phyloP scores from a whole-genome alignment of 2,329 filamentous ascomycete species.

The Penicillium thymicola region DNA sequence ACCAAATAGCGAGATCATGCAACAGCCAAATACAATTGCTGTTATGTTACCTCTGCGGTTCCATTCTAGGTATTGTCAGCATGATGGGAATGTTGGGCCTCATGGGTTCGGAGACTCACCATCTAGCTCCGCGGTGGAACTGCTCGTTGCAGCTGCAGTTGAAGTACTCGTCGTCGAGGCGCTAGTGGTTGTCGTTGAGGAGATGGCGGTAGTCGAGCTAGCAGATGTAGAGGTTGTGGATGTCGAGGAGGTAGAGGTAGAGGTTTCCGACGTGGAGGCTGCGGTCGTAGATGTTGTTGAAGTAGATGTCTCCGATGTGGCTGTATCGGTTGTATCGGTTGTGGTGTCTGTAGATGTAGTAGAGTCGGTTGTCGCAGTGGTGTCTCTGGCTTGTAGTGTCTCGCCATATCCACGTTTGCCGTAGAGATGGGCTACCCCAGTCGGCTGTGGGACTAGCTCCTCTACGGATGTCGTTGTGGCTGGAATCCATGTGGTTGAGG shows the following conservation, averaged over 20 bases:
- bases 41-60: conserved; percentile 14
- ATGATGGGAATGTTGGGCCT: too few relatives aligned
- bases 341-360: not conserved
- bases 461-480: not conserved
- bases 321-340: not conserved
- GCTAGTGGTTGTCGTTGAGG: not conserved
- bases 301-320: not conserved
- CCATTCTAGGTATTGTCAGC: not conserved
- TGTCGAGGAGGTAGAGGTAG: not conserved
- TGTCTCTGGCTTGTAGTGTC: not conserved
- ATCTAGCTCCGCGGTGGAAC: not conserved
- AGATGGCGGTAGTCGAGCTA: not conserved
- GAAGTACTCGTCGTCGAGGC: not conserved
- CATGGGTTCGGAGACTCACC: not conserved
- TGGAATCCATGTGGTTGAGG: not conserved
- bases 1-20: conserved; percentile 11
- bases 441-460: not conserved
- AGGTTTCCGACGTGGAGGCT: not conserved
- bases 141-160: conserved; percentile 9
- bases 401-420: not conserved
- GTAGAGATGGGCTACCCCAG: not conserved
- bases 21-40: conserved; percentile 8
- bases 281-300: conserved; percentile 1
- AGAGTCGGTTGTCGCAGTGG: not conserved
- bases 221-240: not conserved